Conservation (phyloP, 495 filamentous ascomycete genomes). For the Bacidia gigantensis region DNA sequence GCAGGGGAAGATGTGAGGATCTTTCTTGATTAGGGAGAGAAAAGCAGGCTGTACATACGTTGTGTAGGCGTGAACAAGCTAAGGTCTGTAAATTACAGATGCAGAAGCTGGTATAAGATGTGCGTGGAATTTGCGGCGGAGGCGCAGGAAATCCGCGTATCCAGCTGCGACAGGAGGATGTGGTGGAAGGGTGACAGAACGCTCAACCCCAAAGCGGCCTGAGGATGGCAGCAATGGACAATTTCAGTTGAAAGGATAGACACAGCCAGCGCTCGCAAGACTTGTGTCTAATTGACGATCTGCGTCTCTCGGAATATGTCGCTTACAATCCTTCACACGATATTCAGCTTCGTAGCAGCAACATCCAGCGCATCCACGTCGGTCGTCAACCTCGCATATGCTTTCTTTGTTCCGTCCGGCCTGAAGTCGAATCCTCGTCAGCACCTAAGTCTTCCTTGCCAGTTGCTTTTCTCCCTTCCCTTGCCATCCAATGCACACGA, state of each 20-base stretch:
- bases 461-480: background rate
- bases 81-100: too few species aligned
- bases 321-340: constrained; percentile 73
- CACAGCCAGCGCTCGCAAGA: too few species aligned
- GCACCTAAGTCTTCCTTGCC: background rate
- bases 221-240: background rate
- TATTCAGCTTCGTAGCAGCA: constrained; percentile 94
- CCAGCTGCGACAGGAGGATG: too few species aligned
- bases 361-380: constrained; percentile 99
- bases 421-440: constrained; percentile 28
- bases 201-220: background rate
- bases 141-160: too few species aligned
- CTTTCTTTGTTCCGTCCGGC: constrained; percentile 97
- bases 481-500: background rate
- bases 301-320: too few species aligned
- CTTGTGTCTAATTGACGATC: background rate
- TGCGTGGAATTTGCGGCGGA: too few species aligned
- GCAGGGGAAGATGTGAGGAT: constrained; percentile 13
- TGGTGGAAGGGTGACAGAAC: too few species aligned
- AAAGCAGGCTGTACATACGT: too few species aligned
- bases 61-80: too few species aligned
- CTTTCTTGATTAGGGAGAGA: too few species aligned
- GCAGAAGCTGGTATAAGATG: too few species aligned
- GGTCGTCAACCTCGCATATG: constrained; percentile 82
- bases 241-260: too few species aligned